Evolutionary conservation across 768 basidiomycete genomes (phyloP).

Genomic region (Ramaria sp.): DNA sequence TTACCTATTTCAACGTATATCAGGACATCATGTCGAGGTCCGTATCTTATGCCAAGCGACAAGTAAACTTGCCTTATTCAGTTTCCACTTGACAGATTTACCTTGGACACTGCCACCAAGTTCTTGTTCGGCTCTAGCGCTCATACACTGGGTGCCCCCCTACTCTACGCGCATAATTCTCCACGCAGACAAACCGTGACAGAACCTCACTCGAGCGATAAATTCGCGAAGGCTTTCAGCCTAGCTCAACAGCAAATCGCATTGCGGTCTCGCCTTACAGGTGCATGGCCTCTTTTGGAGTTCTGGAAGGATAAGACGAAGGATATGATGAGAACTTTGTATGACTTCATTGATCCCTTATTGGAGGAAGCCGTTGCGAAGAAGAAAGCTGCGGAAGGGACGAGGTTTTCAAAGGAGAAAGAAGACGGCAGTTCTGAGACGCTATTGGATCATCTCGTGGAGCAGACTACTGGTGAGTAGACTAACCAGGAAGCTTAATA

Average conservation of each 20-base stretch:
- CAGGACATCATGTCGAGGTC: slow-evolving; percentile 5
- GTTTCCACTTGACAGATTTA: slow-evolving; percentile 11
- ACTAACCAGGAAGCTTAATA: background rate
- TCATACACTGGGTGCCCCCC: slow-evolving; percentile 23
- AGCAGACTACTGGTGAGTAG: slow-evolving; percentile 25
- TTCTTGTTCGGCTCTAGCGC: slow-evolving; percentile 39
- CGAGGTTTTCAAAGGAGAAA: slow-evolving; percentile 1
- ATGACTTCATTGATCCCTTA: slow-evolving; percentile 29
- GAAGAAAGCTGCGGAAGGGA: background rate
- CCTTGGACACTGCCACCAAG: slow-evolving; percentile 33
- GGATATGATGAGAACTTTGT: slow-evolving; percentile 27
- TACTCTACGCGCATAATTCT: slow-evolving; percentile 29
- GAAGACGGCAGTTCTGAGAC: slow-evolving; percentile 23
- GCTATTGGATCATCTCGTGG: slow-evolving; percentile 29
- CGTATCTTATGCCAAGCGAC: background rate
- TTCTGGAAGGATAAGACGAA: slow-evolving; percentile 22
- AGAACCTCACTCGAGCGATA: slow-evolving; percentile 8
- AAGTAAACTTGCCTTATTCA: background rate
- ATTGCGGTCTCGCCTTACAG: slow-evolving; percentile 20
- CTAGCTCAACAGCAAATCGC: slow-evolving; percentile 22
- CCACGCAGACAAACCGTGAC: background rate
- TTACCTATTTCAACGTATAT: no score
- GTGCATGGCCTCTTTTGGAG: slow-evolving; percentile 31
- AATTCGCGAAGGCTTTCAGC: slow-evolving; percentile 25
- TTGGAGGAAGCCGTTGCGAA: slow-evolving; percentile 23